These are phyloP conservation scores for Trametes polyzona DNA, from an alignment of 1,284 basidiomycete species.

Conservation along the genomic window DNA sequence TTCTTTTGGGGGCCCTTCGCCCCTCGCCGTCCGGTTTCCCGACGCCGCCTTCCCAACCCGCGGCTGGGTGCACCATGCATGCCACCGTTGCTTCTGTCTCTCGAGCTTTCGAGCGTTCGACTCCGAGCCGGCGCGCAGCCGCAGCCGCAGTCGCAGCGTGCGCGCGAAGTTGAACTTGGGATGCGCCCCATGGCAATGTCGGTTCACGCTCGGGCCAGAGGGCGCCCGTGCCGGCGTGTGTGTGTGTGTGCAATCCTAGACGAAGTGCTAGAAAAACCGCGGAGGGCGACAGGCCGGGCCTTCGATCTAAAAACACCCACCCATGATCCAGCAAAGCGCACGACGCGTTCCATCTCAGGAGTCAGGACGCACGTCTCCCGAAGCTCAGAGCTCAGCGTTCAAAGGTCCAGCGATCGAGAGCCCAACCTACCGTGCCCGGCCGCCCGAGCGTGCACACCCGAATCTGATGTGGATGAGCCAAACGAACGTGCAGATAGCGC, in stretches of 20 bases:
- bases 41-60: too few species aligned
- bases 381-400: too few species aligned
- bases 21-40: background rate
- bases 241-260: too few species aligned
- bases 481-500: conserved; percentile 8
- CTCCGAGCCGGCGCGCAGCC: background rate
- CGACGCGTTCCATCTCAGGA: background rate
- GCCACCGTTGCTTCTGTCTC: background rate
- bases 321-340: too few species aligned
- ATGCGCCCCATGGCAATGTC: too few species aligned
- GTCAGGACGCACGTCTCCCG: background rate
- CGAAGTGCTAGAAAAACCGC: background rate
- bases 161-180: too few species aligned
- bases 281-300: background rate
- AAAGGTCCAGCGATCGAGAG: too few species aligned
- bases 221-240: background rate
- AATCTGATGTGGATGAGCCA: background rate
- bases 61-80: background rate
- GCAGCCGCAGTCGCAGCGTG: background rate
- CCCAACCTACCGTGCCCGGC: too few species aligned
- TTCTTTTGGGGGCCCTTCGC: conserved; percentile 10
- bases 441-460: too few species aligned
- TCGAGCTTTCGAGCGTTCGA: conserved; percentile 1
- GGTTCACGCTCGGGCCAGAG: too few species aligned
- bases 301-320: conserved; percentile 1